phyloP scores from a whole-genome alignment of 164 flowering plant genomes.

The Warburgia ugandensis region DNA sequence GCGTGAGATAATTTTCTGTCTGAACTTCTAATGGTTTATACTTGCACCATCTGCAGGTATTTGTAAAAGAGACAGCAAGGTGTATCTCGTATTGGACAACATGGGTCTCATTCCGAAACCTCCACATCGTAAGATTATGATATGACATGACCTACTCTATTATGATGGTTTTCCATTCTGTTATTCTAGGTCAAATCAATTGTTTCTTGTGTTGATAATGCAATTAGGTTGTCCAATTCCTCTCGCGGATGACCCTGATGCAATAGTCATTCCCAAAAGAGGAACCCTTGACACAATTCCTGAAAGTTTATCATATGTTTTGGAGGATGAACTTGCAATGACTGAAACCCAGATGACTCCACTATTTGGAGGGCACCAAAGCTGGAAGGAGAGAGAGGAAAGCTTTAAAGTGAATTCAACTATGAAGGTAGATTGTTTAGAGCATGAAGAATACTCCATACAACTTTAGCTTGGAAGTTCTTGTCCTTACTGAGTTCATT shows the following conservation, averaged over 20 bases:
- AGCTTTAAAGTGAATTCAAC: slow-evolving; percentile 62
- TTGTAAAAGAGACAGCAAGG: slow-evolving; percentile 79
- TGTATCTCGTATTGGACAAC: slow-evolving; percentile 48
- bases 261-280: slow-evolving; percentile 53
- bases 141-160: neutral
- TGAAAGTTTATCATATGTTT: slow-evolving; percentile 46
- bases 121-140: slow-evolving; percentile 67
- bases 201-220: slow-evolving; percentile 9
- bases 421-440: slow-evolving; percentile 57
- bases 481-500: too few relatives aligned
- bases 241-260: slow-evolving; percentile 53
- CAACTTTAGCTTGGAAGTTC: neutral
- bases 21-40: neutral
- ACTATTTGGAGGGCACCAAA: slow-evolving; percentile 82
- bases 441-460: neutral
- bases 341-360: slow-evolving; percentile 46
- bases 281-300: slow-evolving; percentile 52
- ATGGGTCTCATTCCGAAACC: slow-evolving; percentile 67
- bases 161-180: neutral
- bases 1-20: neutral
- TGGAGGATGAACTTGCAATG: slow-evolving; percentile 41
- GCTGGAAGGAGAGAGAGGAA: slow-evolving; percentile 72
- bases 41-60: slow-evolving; percentile 50
- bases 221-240: slow-evolving; percentile 81
- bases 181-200: neutral